A percentile compares a stretch with the other conserved stretches of the same genome.
These are phyloP conservation scores for Candida piceae DNA, from an alignment of 805 yeast species.

Conservation along the genomic window DNA sequence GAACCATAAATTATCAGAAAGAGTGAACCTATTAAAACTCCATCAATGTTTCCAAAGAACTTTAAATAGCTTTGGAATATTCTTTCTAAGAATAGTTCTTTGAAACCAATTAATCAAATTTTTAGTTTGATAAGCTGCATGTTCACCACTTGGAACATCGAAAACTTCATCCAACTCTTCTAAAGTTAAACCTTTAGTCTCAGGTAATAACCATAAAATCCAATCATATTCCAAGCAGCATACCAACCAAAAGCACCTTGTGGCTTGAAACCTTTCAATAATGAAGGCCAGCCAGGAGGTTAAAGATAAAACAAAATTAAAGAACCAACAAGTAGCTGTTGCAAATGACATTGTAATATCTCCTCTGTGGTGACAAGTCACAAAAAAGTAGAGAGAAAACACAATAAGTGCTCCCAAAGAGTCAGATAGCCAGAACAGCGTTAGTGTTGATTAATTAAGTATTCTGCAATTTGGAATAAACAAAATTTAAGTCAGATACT, in stretches of 20 bases:
- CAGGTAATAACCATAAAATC: slow-evolving; percentile 70
- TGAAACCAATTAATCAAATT: slow-evolving; percentile 40
- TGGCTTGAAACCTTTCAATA: slow-evolving; percentile 59
- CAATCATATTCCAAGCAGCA: slow-evolving; percentile 77
- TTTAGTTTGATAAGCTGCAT: slow-evolving; percentile 45
- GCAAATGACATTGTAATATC: slow-evolving; percentile 79
- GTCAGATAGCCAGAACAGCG: no score
- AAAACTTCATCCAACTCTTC: slow-evolving; percentile 77
- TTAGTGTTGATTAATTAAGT: no score
- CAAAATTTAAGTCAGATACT: no score
- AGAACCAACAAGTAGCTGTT: slow-evolving; percentile 71
- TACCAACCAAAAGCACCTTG: slow-evolving; percentile 89
- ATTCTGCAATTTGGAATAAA: no score
- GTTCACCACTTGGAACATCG: slow-evolving; percentile 50
- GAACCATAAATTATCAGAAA: no score
- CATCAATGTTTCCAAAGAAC: no score
- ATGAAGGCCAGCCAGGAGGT: slow-evolving; percentile 82
- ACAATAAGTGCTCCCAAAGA: no score
- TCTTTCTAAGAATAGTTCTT: slow-evolving; percentile 42
- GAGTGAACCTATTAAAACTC: no score
- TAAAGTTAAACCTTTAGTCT: slow-evolving; percentile 65
- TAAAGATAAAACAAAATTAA: slow-evolving; percentile 63
- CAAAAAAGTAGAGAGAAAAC: no score
- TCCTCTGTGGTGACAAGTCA: no score
- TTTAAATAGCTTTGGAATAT: slow-evolving; percentile 42